Percentiles rank a stretch among this genome's conserved stretches.
Conservation (phyloP, 1,284 basidiomycete species). For the Sporisorium exsertum region DNA sequence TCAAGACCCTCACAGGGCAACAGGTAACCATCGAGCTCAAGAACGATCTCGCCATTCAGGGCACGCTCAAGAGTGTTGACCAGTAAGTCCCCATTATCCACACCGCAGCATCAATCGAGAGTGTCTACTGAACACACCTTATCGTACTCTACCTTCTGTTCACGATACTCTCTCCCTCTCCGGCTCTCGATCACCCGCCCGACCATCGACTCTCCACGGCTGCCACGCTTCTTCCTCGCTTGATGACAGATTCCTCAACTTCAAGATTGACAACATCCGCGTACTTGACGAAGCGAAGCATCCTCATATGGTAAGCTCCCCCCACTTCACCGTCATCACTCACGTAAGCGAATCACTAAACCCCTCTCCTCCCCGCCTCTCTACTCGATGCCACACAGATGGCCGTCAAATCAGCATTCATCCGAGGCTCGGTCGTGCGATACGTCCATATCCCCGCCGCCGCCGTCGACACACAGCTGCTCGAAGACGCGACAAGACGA, state of each 20-base stretch:
- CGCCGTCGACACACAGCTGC: slow-evolving; percentile 91
- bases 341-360: neutral
- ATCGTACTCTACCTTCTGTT: neutral
- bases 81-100: slow-evolving; percentile 73
- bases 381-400: slow-evolving; percentile 76
- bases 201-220: neutral
- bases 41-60: slow-evolving; percentile 97
- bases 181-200: neutral
- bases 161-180: neutral
- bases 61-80: slow-evolving; percentile 95
- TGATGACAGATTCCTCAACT: slow-evolving; percentile 82
- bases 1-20: slow-evolving; percentile 98
- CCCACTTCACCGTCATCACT: neutral
- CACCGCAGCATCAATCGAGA: neutral
- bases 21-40: slow-evolving; percentile 93
- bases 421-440: slow-evolving; percentile 95
- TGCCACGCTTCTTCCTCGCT: neutral
- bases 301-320: slow-evolving; percentile 93
- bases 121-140: neutral
- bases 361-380: neutral
- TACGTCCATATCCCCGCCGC: slow-evolving; percentile 94
- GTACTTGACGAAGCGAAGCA: slow-evolving; percentile 92
- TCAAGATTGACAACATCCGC: slow-evolving; percentile 92
- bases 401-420: slow-evolving; percentile 99
- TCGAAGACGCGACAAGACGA: slow-evolving; percentile 97